Base-by-base conservation (phyloP, 2,329 filamentous ascomycete species). In the Fonsecaea multimorphosa region DNA sequence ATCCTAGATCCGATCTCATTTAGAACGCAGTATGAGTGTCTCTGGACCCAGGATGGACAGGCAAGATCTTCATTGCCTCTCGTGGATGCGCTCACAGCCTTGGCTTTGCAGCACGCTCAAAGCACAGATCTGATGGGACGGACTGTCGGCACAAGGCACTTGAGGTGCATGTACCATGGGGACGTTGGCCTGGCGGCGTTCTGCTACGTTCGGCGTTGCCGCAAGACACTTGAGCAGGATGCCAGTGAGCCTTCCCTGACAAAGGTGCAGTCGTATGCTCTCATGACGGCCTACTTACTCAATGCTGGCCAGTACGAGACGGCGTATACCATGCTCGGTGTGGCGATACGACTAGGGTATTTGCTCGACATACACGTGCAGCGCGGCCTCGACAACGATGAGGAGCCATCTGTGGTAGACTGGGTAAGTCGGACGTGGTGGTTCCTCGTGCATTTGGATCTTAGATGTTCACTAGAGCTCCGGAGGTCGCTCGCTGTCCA, bases 261-360 rank as follows among this genome's bases (percentile, higher is more conserved):
- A 1, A 53, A 7, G 5, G 49, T 53, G 24, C 49, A 53, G 16
- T 29, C 49, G 19, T 53, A 53, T 12, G 22, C 22, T 29, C 7
- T 29, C 49, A 29, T 29, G 24, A 14, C 24, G 1, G 7, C 12
- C 4, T 53, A 53, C n/a, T 27, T 53, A 19, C 49, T 4, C 3
- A 53, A 53, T 12, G 49, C 49, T 1, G 49, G 49, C 19, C 49
- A 53, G 19, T 53, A 53, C 24, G 19, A 53, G 29, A 53, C 49
- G 12, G 49, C 49, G 22, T 53, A 53, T 19, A 53, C 49, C 22
- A 29, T 53, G 49, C 11, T 53, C 14, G 49, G 49, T 5, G 4
- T 53, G 49, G 49, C 49, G 6, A 53, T 53, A 7, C 22, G 49
- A 3, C 12, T 53, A 2, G 49, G 8, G 24, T 32, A 53, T 14